Evolutionary conservation across 2,329 filamentous ascomycete species (phyloP), one percentile per base, ranked within the genome.

Genomic region (Trichophyton equinum): DNA sequence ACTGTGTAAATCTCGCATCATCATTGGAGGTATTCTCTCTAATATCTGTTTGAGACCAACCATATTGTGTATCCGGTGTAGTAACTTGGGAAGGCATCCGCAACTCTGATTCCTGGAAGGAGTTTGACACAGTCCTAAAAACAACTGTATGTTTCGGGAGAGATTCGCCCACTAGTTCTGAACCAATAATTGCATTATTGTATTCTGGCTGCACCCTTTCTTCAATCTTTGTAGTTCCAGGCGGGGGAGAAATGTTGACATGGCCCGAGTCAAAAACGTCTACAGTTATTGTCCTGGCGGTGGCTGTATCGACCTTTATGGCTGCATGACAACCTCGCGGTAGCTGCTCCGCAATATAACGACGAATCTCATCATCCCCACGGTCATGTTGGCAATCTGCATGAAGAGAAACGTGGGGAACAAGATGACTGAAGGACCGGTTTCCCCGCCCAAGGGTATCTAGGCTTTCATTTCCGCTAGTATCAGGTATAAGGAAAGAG

Each of bases 301-400:
- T 77, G 55, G 77, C 66, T 13, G 72, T 66, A 53, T 78, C 75
- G 1, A 75, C 74, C 51, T 66, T 74, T 36, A 78, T 74, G 2
- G 74, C 74, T 15, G 75, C 76, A 63, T 70, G 74, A 58, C 73
- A 74, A 9, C 75, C 76, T 42, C 64, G 69, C 38, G 73, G 76
- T 33, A 74, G 69, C 62, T 78, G 76, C 46, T 71, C 71, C 67
- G 76, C 71, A 18, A 79, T 80, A 68, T 71, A 84, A 77, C 57
- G 65, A 15, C 71, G 73, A 58, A 78, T 74, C 38, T 78, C 76
- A 60, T 78, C 76, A 53, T 78, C 76, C 5, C 75, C 73, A 42
- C 75, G 64, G 42, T 72, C 68, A 55, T 74, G 69, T 58, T 76
- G 71, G 57, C 70, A 67, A 18, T 73, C 69, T n/a, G 72, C 58